Percentiles rank a stretch among this genome's conserved stretches.
Conservation (phyloP, 176 grass and related monocot species). For the Eremochloa ophiuroides region DNA sequence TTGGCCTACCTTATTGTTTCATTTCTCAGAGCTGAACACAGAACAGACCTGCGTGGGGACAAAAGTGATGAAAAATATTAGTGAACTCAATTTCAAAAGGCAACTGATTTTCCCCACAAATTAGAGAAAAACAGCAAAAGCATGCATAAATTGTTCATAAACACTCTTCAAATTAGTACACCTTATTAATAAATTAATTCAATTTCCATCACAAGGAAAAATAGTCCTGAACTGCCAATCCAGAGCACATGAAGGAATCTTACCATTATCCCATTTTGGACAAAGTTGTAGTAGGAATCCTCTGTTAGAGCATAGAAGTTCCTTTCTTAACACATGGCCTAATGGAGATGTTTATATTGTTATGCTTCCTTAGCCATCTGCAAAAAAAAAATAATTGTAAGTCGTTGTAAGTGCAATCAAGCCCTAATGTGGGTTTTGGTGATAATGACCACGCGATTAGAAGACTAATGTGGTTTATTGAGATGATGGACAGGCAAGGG, state of each 20-base stretch:
- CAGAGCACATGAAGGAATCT: constrained; percentile 11
- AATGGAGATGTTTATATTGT: constrained; percentile 81
- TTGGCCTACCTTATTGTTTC: too few species aligned
- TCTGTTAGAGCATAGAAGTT: constrained; percentile 63
- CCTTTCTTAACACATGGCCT: constrained; percentile 76
- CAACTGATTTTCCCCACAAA: too few species aligned
- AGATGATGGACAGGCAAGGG: too few species aligned
- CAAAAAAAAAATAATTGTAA: constrained; percentile 27
- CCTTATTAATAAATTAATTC: neutral
- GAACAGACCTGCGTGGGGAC: too few species aligned
- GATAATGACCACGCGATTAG: too few species aligned
- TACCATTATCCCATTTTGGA: constrained; percentile 95
- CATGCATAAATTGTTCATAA: neutral
- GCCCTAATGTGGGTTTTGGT: too few species aligned
- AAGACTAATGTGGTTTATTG: too few species aligned
- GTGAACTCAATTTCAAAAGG: too few species aligned
- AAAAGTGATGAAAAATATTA: too few species aligned
- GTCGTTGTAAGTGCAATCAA: too few species aligned
- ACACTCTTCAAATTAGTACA: neutral
- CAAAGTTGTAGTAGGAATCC: constrained; percentile 52
- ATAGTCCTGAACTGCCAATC: neutral
- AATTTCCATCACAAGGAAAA: neutral
- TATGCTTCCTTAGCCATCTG: constrained; percentile 85
- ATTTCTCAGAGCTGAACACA: too few species aligned
- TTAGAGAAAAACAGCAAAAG: too few species aligned